Evolutionary conservation across 805 yeast species (phyloP), one percentile per base, ranked within the genome.

Genomic region (Nakazawaea populi): DNA sequence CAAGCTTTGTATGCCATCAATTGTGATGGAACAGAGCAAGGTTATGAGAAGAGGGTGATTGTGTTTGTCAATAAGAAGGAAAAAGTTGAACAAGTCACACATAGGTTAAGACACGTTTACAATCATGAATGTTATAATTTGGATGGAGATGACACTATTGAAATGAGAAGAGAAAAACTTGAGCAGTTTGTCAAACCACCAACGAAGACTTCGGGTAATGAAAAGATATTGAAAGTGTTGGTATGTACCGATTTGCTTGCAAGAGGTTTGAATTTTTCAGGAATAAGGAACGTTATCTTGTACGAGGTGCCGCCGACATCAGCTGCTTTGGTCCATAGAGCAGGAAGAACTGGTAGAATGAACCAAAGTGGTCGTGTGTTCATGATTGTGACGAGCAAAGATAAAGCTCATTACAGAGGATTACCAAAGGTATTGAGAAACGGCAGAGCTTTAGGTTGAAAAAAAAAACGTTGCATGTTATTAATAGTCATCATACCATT

Each of bases 321-420:
- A 0, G 83, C 89, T 18, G 98, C 92, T 66, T 72, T 92, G 53
- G 82, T 92, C 24, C 98, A 92, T 64, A 74, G 99, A 54, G 85
- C 89, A 1, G 99, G 99, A 1, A 79, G 99, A 68, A 92, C 97
- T 0, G 97, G 97, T 3, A 72, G 99, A 64, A 84, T 91, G 87
- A 87, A 86, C 43, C 89, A 85, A 60, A 75, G 85, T 37, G 99
- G 99, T 11, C 76, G 96, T 54, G 97, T 89, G 1, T 85, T 89
- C 55, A 71, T 94, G 60, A 80, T 92, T 47, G 84, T 85, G 30
- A 85, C 83, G 54, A 82, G 83, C 55, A 66, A 64, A 42, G 85
- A 81, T 54, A 84, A 85, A 58, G 75, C 87, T 4, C 89, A 95
- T 89, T 84, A 89, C 30, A 83, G 82, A 59, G 96, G 94, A 2